phyloP scores from a whole-genome alignment of 2,329 filamentous ascomycete species.

The Verticillium nonalfalfae region DNA sequence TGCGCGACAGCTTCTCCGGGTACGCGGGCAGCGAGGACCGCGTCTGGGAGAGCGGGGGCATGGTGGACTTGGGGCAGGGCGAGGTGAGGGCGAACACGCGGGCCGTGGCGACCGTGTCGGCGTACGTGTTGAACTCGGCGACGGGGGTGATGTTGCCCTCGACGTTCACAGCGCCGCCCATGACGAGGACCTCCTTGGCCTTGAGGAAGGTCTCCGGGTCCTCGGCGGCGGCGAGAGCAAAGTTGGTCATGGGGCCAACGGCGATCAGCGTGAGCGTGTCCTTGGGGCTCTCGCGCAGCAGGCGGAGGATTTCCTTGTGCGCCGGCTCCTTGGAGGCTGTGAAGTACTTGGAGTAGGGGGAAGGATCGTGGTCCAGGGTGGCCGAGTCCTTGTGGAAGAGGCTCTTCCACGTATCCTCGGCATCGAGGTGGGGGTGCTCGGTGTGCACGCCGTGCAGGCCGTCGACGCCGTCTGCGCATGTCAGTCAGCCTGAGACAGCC shows the following conservation, averaged over 20 bases:
- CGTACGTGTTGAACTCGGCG: slow-evolving; percentile 93
- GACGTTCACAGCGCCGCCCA: slow-evolving; percentile 80
- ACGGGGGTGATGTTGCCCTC: slow-evolving; percentile 80
- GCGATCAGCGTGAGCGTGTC: slow-evolving; percentile 87
- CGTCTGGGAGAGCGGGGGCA: slow-evolving; percentile 60
- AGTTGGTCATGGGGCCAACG: slow-evolving; percentile 87
- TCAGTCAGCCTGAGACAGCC: not conserved
- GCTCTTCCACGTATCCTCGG: slow-evolving; percentile 66
- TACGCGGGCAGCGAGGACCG: slow-evolving; percentile 52
- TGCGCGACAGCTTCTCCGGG: slow-evolving; percentile 55
- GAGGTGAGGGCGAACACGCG: slow-evolving; percentile 74
- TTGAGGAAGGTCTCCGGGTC: slow-evolving; percentile 86
- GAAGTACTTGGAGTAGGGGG: slow-evolving; percentile 55
- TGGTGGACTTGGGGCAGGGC: slow-evolving; percentile 66
- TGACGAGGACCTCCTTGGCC: slow-evolving; percentile 86
- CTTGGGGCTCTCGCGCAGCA: slow-evolving; percentile 73
- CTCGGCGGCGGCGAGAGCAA: slow-evolving; percentile 80
- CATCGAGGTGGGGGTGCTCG: slow-evolving; percentile 67
- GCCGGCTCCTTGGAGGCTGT: slow-evolving; percentile 67
- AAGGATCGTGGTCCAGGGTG: slow-evolving; percentile 19
- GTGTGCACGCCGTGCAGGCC: slow-evolving; percentile 72
- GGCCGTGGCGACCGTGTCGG: slow-evolving; percentile 73
- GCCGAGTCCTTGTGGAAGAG: slow-evolving; percentile 46
- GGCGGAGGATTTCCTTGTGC: slow-evolving; percentile 82
- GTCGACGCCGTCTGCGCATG: slow-evolving; percentile 59